A percentile compares a stretch with the other conserved stretches of the same genome.
These are phyloP conservation scores for Clonostachys sp. DNA, from an alignment of 2,329 filamentous ascomycete genomes.

Conservation along the genomic window DNA sequence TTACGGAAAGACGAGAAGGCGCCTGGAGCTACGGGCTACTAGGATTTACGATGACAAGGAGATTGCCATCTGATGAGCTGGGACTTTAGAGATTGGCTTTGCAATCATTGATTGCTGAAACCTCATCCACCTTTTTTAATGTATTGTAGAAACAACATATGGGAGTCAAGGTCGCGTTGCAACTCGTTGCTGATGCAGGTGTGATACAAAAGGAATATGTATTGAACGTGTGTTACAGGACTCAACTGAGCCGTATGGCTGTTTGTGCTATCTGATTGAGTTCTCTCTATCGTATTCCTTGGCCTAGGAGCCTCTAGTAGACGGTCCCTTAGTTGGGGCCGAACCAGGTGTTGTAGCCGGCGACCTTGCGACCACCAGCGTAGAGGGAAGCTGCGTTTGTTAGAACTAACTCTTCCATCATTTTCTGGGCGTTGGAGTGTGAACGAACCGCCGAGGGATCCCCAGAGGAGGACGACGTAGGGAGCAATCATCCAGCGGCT, in stretches of 20 bases:
- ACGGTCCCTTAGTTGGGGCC: conserved; percentile 15
- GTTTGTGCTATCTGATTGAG: too few relatives aligned
- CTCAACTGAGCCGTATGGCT: background rate
- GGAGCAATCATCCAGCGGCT: conserved; percentile 63
- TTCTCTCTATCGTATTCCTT: too few relatives aligned
- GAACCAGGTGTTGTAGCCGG: conserved; percentile 79
- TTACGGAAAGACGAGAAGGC: conserved; percentile 92
- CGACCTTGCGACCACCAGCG: conserved; percentile 67
- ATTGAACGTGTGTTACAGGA: conserved; percentile 2
- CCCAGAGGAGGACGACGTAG: conserved; percentile 63
- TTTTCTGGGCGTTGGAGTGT: background rate
- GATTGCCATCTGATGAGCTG: background rate
- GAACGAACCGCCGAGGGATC: conserved; percentile 55
- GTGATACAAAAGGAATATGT: conserved; percentile 1
- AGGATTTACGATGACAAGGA: conserved; percentile 9
- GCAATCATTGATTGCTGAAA: background rate
- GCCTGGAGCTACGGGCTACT: conserved; percentile 61
- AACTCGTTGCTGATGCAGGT: background rate
- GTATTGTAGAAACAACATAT: conserved; percentile 8
- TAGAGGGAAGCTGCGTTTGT: conserved; percentile 51
- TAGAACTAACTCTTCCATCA: conserved; percentile 7
- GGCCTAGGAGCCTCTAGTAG: background rate
- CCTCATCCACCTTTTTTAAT: conserved; percentile 3
- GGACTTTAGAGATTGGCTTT: background rate
- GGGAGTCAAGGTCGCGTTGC: too few relatives aligned